A percentile compares a stretch with the other conserved stretches of the same genome.
phyloP scores from a whole-genome alignment of 306 rosid species.

The Lotus japonicus region DNA sequence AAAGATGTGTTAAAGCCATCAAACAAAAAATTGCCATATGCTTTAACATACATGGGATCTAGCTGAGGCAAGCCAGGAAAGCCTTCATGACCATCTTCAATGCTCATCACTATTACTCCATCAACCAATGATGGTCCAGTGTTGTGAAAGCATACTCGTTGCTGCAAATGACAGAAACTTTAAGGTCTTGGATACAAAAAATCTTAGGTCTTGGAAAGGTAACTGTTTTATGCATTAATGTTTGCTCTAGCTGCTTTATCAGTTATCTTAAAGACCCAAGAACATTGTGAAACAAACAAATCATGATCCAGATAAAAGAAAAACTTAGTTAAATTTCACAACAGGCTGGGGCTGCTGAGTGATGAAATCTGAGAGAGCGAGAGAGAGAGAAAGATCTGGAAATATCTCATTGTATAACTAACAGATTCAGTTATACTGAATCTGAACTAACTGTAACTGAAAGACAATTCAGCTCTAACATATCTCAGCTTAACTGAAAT shows the following conservation, averaged over 20 bases:
- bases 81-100: constrained; percentile 80
- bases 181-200: not conserved
- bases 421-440: too few relatives aligned
- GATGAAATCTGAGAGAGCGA: too few relatives aligned
- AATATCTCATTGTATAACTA: too few relatives aligned
- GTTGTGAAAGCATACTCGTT: constrained; percentile 69
- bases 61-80: constrained; percentile 72
- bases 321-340: not conserved
- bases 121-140: constrained; percentile 56
- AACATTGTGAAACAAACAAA: not conserved
- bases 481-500: too few relatives aligned
- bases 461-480: too few relatives aligned
- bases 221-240: not conserved
- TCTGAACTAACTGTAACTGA: too few relatives aligned
- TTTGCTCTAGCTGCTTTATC: not conserved
- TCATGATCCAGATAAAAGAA: not conserved
- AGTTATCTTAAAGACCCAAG: not conserved
- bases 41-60: constrained; percentile 74
- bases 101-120: constrained; percentile 84
- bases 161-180: constrained; percentile 29
- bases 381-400: too few relatives aligned
- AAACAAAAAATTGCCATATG: constrained; percentile 1
- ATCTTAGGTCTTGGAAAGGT: not conserved
- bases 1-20: not conserved
- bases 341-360: not conserved